Conservation (phyloP, 2,329 filamentous ascomycete species). For the Hortaea sp. region DNA sequence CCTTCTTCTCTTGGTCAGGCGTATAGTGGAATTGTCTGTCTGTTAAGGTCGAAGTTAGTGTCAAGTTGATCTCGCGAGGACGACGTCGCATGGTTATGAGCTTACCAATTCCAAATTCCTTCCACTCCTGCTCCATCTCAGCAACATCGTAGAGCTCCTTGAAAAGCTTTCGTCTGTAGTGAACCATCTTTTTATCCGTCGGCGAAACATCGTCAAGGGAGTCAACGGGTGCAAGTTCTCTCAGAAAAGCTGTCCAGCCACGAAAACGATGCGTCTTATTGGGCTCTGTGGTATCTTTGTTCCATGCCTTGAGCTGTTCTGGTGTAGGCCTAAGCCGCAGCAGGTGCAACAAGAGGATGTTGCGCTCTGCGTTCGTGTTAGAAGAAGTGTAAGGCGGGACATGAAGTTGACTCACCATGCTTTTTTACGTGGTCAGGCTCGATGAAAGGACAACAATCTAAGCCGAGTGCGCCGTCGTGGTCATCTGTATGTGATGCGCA, state of each 20-base stretch:
- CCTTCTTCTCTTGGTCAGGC: too few relatives aligned
- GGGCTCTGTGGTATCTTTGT: slow-evolving; percentile 11
- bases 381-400: background rate
- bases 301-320: slow-evolving; percentile 19
- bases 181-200: slow-evolving; percentile 7
- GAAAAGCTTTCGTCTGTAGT: slow-evolving; percentile 7
- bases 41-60: too few relatives aligned
- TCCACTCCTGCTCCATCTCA: slow-evolving; percentile 10
- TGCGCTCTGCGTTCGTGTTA: slow-evolving; percentile 14
- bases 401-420: slow-evolving; percentile 38
- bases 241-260: slow-evolving; percentile 23
- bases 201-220: slow-evolving; percentile 17
- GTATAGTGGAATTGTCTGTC: too few relatives aligned
- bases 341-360: slow-evolving; percentile 20
- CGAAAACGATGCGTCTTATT: slow-evolving; percentile 13
- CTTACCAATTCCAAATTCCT: background rate
- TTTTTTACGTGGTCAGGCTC: slow-evolving; percentile 67
- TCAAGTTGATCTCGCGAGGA: too few relatives aligned
- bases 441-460: slow-evolving; percentile 48
- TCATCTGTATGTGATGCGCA: slow-evolving; percentile 3
- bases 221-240: slow-evolving; percentile 14
- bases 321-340: slow-evolving; percentile 20
- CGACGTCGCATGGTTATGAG: background rate
- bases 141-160: slow-evolving; percentile 12
- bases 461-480: too few relatives aligned